Evolutionary conservation across 164 flowering plant genomes (phyloP), one percentile per base, ranked within the genome.

Genomic region (Taxillus chinensis): DNA sequence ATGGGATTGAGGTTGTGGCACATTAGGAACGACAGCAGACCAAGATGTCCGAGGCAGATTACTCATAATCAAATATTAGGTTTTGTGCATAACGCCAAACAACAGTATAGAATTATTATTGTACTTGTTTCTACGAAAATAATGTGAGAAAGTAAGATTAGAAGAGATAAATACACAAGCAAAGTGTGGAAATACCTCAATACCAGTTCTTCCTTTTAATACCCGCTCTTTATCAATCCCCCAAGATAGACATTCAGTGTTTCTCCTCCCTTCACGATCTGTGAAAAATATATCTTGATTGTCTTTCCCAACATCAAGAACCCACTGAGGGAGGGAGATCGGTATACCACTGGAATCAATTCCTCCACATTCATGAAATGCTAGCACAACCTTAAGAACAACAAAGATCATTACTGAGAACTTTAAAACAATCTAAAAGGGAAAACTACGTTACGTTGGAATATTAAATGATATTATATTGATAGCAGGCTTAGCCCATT

Each of bases 221-320:
- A 84, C 90, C 41, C 92, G 71, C 68, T 89, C 95, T 71, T 87
- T 91, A 74, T 91, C 96, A 59, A 87, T 73, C 13, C 96, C 92
- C 96, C 95, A 89, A 37, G 92, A 77, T 9, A 91, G 73, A 64
- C 92, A 89, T 74, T 89, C 92, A 55, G 81, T 78, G 69, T 80
- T 91, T 60, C 89, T 77, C 72, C 86, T 76, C 64, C 98, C 92
- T 76, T 84, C 90, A 71, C 82, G 85, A 64, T 91, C 96, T 12
- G 86, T 89, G 80, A 86, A 91, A 73, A 81, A 91, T 71, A 91
- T 91, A 61, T 87, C 95, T 40, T 72, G 86, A 71, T 89, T 86
- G 39, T 77, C 82, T 63, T 80, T 79, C 41, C 96, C 98, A 73
- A 89, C 82, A 69, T 89, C 96, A 62, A 82, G 45, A 68, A 91